Conservation (phyloP, 2,329 filamentous ascomycete species). For the Chrysoporthe cubensis region DNA sequence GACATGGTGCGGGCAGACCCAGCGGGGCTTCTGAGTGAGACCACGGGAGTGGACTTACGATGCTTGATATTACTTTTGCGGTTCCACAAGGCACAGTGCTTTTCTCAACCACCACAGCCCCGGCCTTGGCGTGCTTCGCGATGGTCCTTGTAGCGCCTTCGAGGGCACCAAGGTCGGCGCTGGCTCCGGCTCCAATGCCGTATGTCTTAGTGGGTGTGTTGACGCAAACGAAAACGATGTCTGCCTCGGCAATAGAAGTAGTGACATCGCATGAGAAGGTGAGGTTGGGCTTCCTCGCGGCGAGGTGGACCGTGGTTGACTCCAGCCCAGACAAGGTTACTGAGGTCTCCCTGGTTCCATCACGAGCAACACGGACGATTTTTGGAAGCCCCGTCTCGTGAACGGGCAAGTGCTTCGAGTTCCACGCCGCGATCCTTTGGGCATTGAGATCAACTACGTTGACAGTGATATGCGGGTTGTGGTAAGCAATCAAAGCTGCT, state of each 20-base stretch:
- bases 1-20: constrained; percentile 4
- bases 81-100: constrained; percentile 66
- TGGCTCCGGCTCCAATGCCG: constrained; percentile 59
- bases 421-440: constrained; percentile 60
- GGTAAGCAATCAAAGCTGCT: constrained; percentile 61
- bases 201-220: constrained; percentile 66
- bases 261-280: constrained; percentile 61
- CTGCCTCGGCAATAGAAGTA: constrained; percentile 54
- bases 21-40: constrained; percentile 4
- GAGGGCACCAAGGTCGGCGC: constrained; percentile 60
- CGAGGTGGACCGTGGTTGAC: constrained; percentile 29
- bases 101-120: constrained; percentile 66
- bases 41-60: constrained; percentile 43
- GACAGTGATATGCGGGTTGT: constrained; percentile 60
- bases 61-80: constrained; percentile 58
- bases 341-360: constrained; percentile 39
- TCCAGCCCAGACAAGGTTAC: constrained; percentile 32
- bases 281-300: constrained; percentile 54
- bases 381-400: constrained; percentile 61
- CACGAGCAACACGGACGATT: constrained; percentile 53
- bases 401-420: constrained; percentile 60
- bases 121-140: constrained; percentile 54
- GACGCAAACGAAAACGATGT: constrained; percentile 65
- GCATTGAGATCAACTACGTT: constrained; percentile 62
- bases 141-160: constrained; percentile 59